A percentile compares a stretch with the other conserved stretches of the same genome.
Conservation (phyloP, 2,329 filamentous ascomycete species). For the Aspergillus nomiae region DNA sequence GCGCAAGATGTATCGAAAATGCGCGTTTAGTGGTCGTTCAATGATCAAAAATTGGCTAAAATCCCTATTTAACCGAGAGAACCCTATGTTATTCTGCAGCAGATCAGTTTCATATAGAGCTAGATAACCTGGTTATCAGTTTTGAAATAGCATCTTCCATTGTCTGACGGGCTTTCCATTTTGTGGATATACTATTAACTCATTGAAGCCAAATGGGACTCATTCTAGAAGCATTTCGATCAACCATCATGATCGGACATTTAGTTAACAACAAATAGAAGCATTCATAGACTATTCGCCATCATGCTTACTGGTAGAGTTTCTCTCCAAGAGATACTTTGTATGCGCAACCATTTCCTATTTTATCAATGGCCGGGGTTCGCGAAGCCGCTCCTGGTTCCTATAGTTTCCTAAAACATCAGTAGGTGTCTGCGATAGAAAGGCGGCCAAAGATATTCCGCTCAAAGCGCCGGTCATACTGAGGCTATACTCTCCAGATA, state of each 20-base stretch:
- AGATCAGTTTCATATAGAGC: background rate
- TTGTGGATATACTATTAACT: background rate
- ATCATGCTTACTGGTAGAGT: background rate
- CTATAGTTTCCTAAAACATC: background rate
- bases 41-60: background rate
- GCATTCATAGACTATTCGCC: background rate
- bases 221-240: background rate
- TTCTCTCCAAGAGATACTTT: background rate
- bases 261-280: background rate
- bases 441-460: background rate
- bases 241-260: background rate
- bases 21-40: background rate
- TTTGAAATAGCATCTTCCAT: background rate
- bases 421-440: background rate
- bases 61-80: constrained; percentile 1
- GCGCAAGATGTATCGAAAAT: background rate
- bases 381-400: background rate
- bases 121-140: background rate
- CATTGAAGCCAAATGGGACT: background rate
- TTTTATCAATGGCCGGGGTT: background rate
- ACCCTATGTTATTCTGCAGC: background rate
- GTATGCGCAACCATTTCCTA: background rate
- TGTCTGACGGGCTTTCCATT: background rate
- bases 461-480: background rate
- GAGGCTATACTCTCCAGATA: background rate